Percentiles rank a stretch among this genome's conserved stretches.
phyloP scores from a whole-genome alignment of 108 stramenopile genomes.

The Nannochloropsis gaditana region DNA sequence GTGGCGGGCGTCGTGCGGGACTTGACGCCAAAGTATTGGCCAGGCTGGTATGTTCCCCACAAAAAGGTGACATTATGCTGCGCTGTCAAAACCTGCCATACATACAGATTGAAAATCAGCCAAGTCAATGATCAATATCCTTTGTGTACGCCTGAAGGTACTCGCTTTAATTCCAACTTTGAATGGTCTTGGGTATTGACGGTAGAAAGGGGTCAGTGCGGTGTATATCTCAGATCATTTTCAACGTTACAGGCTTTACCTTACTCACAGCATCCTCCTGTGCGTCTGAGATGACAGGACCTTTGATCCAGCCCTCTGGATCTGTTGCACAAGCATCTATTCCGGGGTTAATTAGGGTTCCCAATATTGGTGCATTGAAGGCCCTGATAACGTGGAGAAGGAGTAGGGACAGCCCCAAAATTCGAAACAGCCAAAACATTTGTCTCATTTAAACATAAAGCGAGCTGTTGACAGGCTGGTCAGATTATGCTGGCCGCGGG shows the following conservation, averaged over 20 bases:
- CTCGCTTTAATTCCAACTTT: no score
- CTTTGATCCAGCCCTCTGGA: not conserved
- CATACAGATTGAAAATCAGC: no score
- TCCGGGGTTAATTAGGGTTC: not conserved
- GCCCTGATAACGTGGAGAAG: not conserved
- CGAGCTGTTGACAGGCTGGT: no score
- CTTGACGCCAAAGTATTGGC: conserved; percentile 41
- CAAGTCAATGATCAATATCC: no score
- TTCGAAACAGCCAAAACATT: no score
- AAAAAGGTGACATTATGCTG: conserved; percentile 37
- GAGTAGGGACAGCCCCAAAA: not conserved
- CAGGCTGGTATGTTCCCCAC: conserved; percentile 45
- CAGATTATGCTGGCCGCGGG: no score
- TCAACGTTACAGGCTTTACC: not conserved
- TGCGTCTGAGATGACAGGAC: not conserved
- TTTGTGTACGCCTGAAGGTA: no score
- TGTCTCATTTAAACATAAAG: no score
- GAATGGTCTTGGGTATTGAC: no score
- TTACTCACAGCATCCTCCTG: not conserved
- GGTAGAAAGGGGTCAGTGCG: no score
- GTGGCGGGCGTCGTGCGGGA: conserved; percentile 34
- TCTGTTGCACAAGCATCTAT: not conserved
- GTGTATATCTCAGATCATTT: no score
- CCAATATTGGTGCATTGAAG: conserved; percentile 12
- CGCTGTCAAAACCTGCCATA: not conserved